Evolutionary conservation across 106 monocot genomes (phyloP).

Genomic region (Amphibolis antarctica): DNA sequence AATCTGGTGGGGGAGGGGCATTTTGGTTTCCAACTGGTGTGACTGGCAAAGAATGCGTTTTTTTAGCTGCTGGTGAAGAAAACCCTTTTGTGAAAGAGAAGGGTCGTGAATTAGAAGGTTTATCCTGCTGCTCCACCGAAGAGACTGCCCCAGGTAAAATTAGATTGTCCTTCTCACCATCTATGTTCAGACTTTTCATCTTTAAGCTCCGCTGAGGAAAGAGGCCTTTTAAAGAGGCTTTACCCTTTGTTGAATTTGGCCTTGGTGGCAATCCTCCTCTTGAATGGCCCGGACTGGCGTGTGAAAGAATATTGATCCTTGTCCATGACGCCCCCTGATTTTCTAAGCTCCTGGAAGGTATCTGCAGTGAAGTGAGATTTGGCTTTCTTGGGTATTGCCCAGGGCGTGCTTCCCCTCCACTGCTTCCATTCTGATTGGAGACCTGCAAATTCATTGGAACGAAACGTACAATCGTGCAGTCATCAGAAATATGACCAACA

Average conservation of each 20-base stretch:
- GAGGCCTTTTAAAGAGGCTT: conserved; percentile 35
- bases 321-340: conserved; percentile 30
- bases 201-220: conserved; percentile 52
- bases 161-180: conserved; percentile 53
- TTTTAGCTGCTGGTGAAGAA: conserved; percentile 36
- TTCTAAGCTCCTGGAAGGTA: conserved; percentile 50
- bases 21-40: conserved; percentile 41
- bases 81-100: conserved; percentile 60
- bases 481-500: no score
- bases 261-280: conserved; percentile 79
- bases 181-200: conserved; percentile 27
- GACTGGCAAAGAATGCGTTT: conserved; percentile 67
- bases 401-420: conserved; percentile 17
- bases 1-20: conserved; percentile 14
- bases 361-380: conserved; percentile 56
- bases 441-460: conserved; percentile 5
- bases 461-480: no score
- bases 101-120: conserved; percentile 29
- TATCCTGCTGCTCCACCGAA: conserved; percentile 42
- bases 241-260: conserved; percentile 56
- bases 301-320: conserved; percentile 18
- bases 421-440: conserved; percentile 14
- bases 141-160: conserved; percentile 32
- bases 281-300: conserved; percentile 39
- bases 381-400: conserved; percentile 30